Evolutionary conservation across 2,329 filamentous ascomycete genomes (phyloP).

Genomic region (Aspergillus tubingensis): DNA sequence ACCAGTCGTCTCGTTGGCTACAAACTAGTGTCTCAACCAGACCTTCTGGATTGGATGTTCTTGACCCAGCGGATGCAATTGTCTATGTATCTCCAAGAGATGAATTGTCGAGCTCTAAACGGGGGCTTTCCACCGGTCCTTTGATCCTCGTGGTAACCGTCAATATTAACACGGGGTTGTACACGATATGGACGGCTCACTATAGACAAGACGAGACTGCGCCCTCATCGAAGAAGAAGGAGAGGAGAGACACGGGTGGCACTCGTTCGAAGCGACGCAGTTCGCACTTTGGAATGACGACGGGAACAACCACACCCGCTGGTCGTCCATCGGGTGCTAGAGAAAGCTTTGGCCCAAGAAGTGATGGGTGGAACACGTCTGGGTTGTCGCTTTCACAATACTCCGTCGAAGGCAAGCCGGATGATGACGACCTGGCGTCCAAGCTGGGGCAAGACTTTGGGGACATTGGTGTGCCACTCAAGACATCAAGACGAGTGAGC

Average conservation of each 20-base stretch:
- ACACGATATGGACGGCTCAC: conserved; percentile 81
- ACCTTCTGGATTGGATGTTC: conserved; percentile 53
- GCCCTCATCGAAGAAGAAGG: conserved; percentile 44
- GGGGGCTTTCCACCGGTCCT: conserved; percentile 47
- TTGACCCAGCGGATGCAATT: conserved; percentile 78
- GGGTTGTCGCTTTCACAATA: conserved; percentile 42
- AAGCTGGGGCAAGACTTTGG: conserved; percentile 70
- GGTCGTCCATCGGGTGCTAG: conserved; percentile 65
- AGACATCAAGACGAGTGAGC: conserved; percentile 77
- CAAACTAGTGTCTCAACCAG: conserved; percentile 30
- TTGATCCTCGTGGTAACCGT: conserved; percentile 77
- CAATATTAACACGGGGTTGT: conserved; percentile 73
- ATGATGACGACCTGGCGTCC: conserved; percentile 64
- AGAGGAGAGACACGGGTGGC: conserved; percentile 57
- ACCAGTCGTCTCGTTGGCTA: conserved; percentile 35
- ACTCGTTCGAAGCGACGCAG: conserved; percentile 68
- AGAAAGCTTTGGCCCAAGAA: conserved; percentile 70
- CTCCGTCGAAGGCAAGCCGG: conserved; percentile 56
- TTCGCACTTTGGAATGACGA: conserved; percentile 63
- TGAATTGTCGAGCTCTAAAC: conserved; percentile 34
- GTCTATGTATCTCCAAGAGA: conserved; percentile 75
- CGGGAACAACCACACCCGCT: conserved; percentile 74
- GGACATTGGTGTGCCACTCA: conserved; percentile 56
- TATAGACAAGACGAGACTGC: conserved; percentile 70
- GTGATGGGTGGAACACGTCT: conserved; percentile 46